Base-by-base conservation (phyloP, 805 yeast species). In the Pichia heedii region DNA sequence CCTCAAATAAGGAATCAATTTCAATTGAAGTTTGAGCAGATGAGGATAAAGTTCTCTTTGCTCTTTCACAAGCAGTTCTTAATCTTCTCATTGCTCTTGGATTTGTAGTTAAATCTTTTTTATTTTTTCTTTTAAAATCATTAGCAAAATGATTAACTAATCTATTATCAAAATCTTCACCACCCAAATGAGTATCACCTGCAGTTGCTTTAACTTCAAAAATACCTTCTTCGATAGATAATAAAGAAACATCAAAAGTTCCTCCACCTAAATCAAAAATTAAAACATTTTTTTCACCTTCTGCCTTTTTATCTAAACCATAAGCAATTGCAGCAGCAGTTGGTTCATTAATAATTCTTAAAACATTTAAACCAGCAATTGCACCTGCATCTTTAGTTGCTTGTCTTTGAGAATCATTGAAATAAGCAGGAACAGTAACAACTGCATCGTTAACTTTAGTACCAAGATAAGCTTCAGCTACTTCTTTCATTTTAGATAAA, bases 61-160 rank as follows among this genome's bases (percentile, higher is more conserved):
- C 97, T 73, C 97, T 84, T 78, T 89, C 97, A 75, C 96, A 88
- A 59, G 97, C 96, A 56, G 97, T 89, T 80, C 97, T 84, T 69
- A 89, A 79, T 81, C 97, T 87, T 79, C 97, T 86, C 67, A 90
- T 76, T 52, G 97, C 94, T 78, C 97, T 86, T 76, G 88, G 96
- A 81, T 89, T 88, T 59, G 78, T 55, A 43, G 95, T 77, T 54
- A 90, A 71, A 68, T 90, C 97, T 78, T 87, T 86, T 83, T 87
- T 87, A 81, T 85, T 78, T 81, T 90, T 89, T 76, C 96, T 81
- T 87, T 90, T 89, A 83, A 89, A 90, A 74, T 90, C 97, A 65
- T 78, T 81, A 55, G 82, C 85, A 67, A 89, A 89, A 77, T 81
- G 90, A 76, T 76, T 87, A 55, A 89, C 96, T 65, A 84, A 65